phyloP scores from a whole-genome alignment of 2,329 filamentous ascomycete species.

The Neonectria neomacrospora region DNA sequence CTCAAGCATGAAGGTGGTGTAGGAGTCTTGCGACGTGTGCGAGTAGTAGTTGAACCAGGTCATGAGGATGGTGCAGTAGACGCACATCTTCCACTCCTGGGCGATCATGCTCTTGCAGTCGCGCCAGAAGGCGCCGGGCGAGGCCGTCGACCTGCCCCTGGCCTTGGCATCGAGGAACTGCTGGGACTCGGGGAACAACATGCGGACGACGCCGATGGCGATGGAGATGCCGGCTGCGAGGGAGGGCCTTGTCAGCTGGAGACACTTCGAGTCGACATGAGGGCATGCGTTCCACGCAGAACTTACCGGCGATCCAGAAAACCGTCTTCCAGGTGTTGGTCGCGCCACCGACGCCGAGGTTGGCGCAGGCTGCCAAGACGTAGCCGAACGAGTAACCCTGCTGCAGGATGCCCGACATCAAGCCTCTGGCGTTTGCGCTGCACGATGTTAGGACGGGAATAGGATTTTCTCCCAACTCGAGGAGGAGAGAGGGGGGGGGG shows the following conservation, averaged over 20 bases:
- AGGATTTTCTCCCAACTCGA: conserved; percentile 35
- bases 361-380: conserved; percentile 79
- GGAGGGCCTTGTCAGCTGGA: neutral
- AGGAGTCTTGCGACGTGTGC: conserved; percentile 83
- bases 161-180: conserved; percentile 79
- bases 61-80: conserved; percentile 84
- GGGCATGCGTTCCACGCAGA: neutral
- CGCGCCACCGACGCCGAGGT: conserved; percentile 75
- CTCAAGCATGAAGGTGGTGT: conserved; percentile 82
- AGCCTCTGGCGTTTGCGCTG: conserved; percentile 73
- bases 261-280: rapidly evolving
- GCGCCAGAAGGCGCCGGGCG: conserved; percentile 69
- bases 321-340: conserved; percentile 77
- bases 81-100: conserved; percentile 79
- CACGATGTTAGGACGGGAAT: conserved; percentile 36
- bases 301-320: conserved; percentile 72
- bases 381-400: conserved; percentile 86
- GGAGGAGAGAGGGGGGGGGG: conserved; percentile 14
- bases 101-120: conserved; percentile 75
- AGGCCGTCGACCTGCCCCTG: conserved; percentile 61
- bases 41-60: conserved; percentile 81
- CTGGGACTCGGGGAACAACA: conserved; percentile 77
- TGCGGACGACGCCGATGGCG: conserved; percentile 73
- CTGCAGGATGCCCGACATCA: conserved; percentile 85
- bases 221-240: conserved; percentile 70